A percentile compares a stretch with the other conserved stretches of the same genome.
Conservation (phyloP, 352 stramenopile species). For the Phytophthora pisi region DNA sequence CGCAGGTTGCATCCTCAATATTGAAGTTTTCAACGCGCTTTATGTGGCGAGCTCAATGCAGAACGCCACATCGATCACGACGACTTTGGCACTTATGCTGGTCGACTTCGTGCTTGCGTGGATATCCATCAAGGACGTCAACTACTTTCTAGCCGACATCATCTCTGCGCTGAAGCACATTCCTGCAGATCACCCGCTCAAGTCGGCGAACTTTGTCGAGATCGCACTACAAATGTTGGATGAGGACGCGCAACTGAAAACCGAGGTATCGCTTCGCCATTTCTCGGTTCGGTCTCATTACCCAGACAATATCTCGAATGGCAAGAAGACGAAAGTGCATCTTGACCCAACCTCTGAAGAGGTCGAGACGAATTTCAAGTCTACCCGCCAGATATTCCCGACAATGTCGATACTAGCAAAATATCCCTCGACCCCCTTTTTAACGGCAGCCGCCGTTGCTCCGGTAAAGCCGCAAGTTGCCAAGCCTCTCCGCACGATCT, state of each 20-base stretch:
- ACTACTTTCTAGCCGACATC: constrained; percentile 19
- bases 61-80: constrained; percentile 37
- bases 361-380: constrained; percentile 1
- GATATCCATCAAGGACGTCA: constrained; percentile 39
- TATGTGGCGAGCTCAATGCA: constrained; percentile 56
- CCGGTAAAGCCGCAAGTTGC: background rate
- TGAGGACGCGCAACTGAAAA: constrained; percentile 12
- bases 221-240: constrained; percentile 26
- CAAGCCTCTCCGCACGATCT: constrained; percentile 5
- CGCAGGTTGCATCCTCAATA: constrained; percentile 56
- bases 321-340: constrained; percentile 5
- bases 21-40: constrained; percentile 61
- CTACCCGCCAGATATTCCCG: background rate
- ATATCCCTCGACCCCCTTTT: constrained; percentile 3
- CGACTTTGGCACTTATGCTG: constrained; percentile 32
- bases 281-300: constrained; percentile 10
- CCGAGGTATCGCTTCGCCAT: constrained; percentile 4
- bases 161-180: constrained; percentile 13
- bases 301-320: background rate
- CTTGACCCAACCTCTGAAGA: background rate
- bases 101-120: constrained; percentile 46
- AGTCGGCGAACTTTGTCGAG: constrained; percentile 23
- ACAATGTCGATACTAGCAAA: constrained; percentile 12
- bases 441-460: background rate
- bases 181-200: constrained; percentile 13